Evolutionary conservation across 768 basidiomycete genomes (phyloP), one percentile per base, ranked within the genome.

Genomic region (Chalciporus pseudorubinellus): DNA sequence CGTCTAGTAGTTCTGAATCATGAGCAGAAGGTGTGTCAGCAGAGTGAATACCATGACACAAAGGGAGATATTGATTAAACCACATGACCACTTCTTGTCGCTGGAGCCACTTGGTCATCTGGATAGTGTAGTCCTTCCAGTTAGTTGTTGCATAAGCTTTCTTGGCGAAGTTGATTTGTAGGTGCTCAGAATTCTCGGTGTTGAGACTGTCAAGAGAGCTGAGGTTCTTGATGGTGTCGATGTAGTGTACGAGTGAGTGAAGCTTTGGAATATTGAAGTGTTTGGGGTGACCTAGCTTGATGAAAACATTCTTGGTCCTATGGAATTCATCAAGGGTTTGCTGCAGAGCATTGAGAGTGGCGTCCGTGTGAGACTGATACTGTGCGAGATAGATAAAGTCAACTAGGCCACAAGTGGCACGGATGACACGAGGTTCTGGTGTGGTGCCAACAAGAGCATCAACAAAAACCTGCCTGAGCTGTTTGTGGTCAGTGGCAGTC

Each of bases 341-440:
- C 1, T 69, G 45, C 1, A 77, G 20, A 1, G 42, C 31, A 1
- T 28, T 42, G 3, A 74, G 58, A 4, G 67, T 71, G 14, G 50
- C 24, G 3, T 21, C 22, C n/a, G 19, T 44, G 16, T 44, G 28
- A 9, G 14, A 44, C 12, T 28, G n/a, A n/a, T 44, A 31, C 43
- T 44, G 14, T 1, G 71, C 68, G 9, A 70, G 48, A 46, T 69
- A 74, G 11, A 76, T 51, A 51, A 77, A 77, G 52, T 77, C 71
- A 0, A 78, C 52, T 2, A 75, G 18, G 20, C 1, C 5, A 0
- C 14, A 8, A 3, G 2, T 12, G 1, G 34, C 45, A 5, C n/a
- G 4, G 21, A 46, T 2, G 12, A 46, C 34, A 9, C 22, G 4
- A 6, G 1, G 20, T 2, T 46, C 3, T 2, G 9, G 9, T 3